phyloP scores from a whole-genome alignment of 345 rosid species.

The Brassica cretica region DNA sequence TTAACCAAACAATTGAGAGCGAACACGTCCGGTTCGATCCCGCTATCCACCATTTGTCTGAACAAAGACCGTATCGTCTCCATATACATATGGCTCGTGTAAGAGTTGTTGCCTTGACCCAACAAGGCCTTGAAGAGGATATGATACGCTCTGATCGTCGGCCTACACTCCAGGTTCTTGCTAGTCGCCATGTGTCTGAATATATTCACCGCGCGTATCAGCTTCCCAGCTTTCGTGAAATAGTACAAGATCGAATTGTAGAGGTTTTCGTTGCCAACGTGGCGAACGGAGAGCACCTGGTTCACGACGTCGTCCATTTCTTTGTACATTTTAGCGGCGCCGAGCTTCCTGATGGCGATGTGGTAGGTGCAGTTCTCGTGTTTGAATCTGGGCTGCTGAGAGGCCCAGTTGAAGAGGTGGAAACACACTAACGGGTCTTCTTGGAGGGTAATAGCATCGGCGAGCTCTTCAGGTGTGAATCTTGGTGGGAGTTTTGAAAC shows the following conservation, averaged over 20 bases:
- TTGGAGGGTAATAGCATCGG: conserved; percentile 53
- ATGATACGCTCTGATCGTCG: conserved; percentile 75
- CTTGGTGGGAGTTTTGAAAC: conserved; percentile 66
- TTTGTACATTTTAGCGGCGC: conserved; percentile 72
- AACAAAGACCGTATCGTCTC: conserved; percentile 73
- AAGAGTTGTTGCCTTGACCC: conserved; percentile 77
- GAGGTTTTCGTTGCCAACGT: conserved; percentile 66
- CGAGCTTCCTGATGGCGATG: conserved; percentile 72
- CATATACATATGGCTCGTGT: conserved; percentile 76
- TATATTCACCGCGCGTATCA: conserved; percentile 80
- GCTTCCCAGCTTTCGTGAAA: conserved; percentile 74
- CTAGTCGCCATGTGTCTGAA: conserved; percentile 70
- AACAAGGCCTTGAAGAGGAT: conserved; percentile 74
- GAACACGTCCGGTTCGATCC: conserved; percentile 74
- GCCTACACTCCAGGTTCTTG: conserved; percentile 63
- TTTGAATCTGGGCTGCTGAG: conserved; percentile 75
- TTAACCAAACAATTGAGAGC: conserved; percentile 59
- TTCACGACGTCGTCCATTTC: conserved; percentile 87
- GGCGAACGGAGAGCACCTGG: conserved; percentile 66
- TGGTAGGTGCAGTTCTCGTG: conserved; percentile 67
- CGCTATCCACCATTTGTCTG: conserved; percentile 76
- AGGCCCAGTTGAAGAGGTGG: conserved; percentile 82
- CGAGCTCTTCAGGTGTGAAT: conserved; percentile 69
- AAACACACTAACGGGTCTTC: conserved; percentile 72
- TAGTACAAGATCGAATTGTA: conserved; percentile 72